Evolutionary conservation across 2,329 filamentous ascomycete genomes (phyloP).

Genomic region (Fusarium sp.): DNA sequence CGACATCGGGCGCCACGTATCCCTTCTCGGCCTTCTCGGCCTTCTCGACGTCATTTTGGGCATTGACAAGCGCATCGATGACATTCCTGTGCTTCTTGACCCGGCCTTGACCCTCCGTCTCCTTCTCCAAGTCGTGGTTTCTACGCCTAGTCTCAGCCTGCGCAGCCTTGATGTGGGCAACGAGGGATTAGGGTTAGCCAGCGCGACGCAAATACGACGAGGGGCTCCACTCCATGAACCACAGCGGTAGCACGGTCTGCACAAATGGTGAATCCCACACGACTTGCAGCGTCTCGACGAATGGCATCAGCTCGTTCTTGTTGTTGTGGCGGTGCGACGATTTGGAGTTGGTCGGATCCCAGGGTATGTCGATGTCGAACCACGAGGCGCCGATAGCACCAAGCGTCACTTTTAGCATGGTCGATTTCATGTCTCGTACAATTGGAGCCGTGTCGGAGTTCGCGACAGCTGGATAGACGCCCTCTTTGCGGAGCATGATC

Average conservation of each 20-base stretch:
- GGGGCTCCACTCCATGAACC: not conserved
- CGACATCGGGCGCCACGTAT: not conserved
- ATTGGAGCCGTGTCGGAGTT: not conserved
- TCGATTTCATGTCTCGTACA: not conserved
- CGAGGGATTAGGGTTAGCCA: not conserved
- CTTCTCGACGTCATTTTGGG: not conserved
- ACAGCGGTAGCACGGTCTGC: not conserved
- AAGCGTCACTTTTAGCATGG: not conserved
- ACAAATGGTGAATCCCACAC: not conserved
- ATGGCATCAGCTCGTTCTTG: not conserved
- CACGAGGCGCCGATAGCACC: not conserved
- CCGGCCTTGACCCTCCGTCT: not conserved
- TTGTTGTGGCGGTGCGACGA: not conserved
- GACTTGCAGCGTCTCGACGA: not conserved
- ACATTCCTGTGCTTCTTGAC: not conserved
- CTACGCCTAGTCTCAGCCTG: not conserved
- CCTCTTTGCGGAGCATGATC: not conserved
- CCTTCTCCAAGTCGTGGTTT: not conserved
- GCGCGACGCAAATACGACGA: not conserved
- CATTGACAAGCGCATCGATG: not conserved
- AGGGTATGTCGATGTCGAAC: not conserved
- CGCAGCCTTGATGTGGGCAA: not conserved
- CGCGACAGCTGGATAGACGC: not conserved
- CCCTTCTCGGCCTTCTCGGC: not conserved
- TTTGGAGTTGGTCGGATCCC: not conserved